phyloP scores from a whole-genome alignment of 805 yeast species.

The Clavispora vitiphila region DNA sequence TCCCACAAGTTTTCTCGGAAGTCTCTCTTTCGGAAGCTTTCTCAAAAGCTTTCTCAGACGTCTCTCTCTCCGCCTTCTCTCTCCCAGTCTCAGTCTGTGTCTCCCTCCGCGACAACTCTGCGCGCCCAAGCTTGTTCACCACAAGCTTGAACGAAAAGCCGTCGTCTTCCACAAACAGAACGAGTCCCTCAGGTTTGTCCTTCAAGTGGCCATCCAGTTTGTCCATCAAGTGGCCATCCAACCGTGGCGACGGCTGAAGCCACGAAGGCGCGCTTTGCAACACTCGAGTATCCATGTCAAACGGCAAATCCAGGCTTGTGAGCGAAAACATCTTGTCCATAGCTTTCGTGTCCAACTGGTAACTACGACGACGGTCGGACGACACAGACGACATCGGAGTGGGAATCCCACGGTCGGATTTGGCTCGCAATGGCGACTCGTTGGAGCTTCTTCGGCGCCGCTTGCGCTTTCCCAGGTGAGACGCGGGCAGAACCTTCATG shows the following conservation, averaged over 20 bases:
- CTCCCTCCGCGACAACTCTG: constrained; percentile 22
- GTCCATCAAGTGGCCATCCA: not conserved
- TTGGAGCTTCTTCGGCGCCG: constrained; percentile 6
- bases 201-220: no score
- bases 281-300: constrained; percentile 1
- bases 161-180: constrained; percentile 9
- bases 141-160: constrained; percentile 29
- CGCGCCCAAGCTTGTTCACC: constrained; percentile 39
- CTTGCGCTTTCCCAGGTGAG: constrained; percentile 2
- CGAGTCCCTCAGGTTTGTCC: not conserved
- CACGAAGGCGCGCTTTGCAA: constrained; percentile 21
- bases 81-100: no score
- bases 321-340: constrained; percentile 30
- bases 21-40: no score
- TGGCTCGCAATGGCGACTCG: not conserved
- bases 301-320: constrained; percentile 18
- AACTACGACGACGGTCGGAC: not conserved
- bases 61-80: not conserved
- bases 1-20: no score
- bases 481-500: constrained; percentile 36
- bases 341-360: constrained; percentile 26
- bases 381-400: constrained; percentile 1
- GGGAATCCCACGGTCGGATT: not conserved
- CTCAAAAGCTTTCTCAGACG: not conserved
- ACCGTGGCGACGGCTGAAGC: not conserved